Base-by-base conservation (phyloP, 2,329 filamentous ascomycete species). In the Diaporthe vaccinii region DNA sequence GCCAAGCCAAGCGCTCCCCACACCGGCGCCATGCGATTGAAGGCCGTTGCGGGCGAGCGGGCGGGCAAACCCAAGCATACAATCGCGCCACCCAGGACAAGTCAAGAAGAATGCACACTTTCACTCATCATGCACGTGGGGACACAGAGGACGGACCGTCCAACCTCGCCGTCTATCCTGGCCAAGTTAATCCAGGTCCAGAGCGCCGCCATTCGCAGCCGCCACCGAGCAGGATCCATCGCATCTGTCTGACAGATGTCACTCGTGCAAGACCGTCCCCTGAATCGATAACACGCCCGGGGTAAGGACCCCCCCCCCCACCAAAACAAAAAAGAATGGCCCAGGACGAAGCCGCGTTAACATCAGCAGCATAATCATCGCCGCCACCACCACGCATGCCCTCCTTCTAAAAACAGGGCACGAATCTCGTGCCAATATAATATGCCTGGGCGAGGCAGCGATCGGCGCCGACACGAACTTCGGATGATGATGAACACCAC, bases 401-500 rank as follows among this genome's bases (percentile, higher is more conserved):
- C 20, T 22, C 28, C 28, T n/a, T 10, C 8, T 12, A 12, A 17
- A 36, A 68, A 51, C 44, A 36, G 22, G 62, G 44, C 44, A 51
- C 62, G 25, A 17, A 51, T 68, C 22, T 68, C 22, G 20, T 36
- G 41, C 46, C 46, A 68, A 68, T 68, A 68, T 68, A 53, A 53
- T 28, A 17, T 53, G 15, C 20, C 31, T 22, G 31, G 46, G 8
- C 28, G 44, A 15, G 46, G 65, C 22, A 68, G 65, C 65, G 65
- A 68, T 68, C 65, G 46, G n/a, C 65, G 65, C 46, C 22, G 28
- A 68, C 22, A 25, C 31, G n/a, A 53, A 68, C 46, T 68, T 53
- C 31, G 65, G 65, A 68, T 68, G 46, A 68, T 68, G 62, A 68
- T 53, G 46, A 39, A 68, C 65, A 68, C 31, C 46, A 68, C 62